Percentiles rank a stretch among this genome's conserved stretches.
phyloP scores from a whole-genome alignment of 352 stramenopile species.

The Pythium aphanidermatum region DNA sequence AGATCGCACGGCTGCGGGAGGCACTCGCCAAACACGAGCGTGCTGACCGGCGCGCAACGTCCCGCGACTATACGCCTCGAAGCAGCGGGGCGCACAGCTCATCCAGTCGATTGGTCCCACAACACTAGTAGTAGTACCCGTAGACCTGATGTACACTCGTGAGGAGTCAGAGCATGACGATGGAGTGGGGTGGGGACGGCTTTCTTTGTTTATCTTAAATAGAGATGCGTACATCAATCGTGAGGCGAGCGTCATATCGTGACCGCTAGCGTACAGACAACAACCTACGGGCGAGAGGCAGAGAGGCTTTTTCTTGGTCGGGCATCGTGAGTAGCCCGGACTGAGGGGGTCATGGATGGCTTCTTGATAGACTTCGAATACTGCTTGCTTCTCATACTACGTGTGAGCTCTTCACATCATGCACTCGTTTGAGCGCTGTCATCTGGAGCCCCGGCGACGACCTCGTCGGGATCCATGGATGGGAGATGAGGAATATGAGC shows the following conservation, averaged over 20 bases:
- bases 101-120: too few relatives aligned
- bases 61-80: not conserved
- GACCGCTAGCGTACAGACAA: too few relatives aligned
- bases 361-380: not conserved
- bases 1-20: constrained; percentile 63
- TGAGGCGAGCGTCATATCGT: not conserved
- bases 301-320: too few relatives aligned
- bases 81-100: too few relatives aligned
- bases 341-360: too few relatives aligned
- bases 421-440: constrained; percentile 24
- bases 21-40: constrained; percentile 24
- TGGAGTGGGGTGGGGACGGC: too few relatives aligned
- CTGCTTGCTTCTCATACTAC: too few relatives aligned
- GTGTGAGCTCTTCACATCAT: not conserved
- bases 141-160: too few relatives aligned
- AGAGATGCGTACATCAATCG: constrained; percentile 15
- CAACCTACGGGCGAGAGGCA: too few relatives aligned
- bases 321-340: too few relatives aligned
- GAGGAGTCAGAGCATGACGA: too few relatives aligned
- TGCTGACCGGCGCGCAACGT: not conserved
- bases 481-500: constrained; percentile 21
- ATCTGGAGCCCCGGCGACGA: constrained; percentile 38
- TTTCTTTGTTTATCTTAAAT: constrained; percentile 22
- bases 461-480: constrained; percentile 51
- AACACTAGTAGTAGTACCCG: too few relatives aligned